Conservation (phyloP, 441 rosid genomes). For the Erysimum cheiri region DNA sequence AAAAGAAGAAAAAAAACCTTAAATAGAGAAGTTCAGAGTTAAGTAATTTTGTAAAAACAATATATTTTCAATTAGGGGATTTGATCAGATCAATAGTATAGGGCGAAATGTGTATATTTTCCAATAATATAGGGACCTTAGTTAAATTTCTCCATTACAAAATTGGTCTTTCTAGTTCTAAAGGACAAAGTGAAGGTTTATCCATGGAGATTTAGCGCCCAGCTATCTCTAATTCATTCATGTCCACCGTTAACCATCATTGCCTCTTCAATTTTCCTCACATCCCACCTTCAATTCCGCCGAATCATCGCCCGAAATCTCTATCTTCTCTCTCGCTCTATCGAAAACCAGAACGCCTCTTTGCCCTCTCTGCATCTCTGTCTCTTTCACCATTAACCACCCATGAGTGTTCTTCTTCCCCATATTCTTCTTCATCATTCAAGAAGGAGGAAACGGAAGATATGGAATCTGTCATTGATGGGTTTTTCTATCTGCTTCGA, state of each 20-base stretch:
- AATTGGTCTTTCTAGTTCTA: background rate
- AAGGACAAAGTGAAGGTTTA: slow-evolving; percentile 23
- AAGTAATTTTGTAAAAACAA: background rate
- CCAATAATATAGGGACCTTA: slow-evolving; percentile 4
- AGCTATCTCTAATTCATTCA: slow-evolving; percentile 34
- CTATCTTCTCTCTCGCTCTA: slow-evolving; percentile 40
- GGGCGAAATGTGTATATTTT: background rate
- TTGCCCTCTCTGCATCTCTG: slow-evolving; percentile 35
- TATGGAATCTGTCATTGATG: slow-evolving; percentile 39
- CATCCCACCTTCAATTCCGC: slow-evolving; percentile 31
- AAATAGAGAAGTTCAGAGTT: no score
- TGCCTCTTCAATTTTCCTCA: slow-evolving; percentile 40
- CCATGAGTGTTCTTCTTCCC: slow-evolving; percentile 19
- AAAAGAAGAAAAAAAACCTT: background rate
- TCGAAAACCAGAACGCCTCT: slow-evolving; percentile 33
- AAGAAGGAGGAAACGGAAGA: slow-evolving; percentile 26
- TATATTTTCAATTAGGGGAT: background rate
- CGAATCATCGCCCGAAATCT: slow-evolving; percentile 7
- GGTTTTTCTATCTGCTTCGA: slow-evolving; percentile 56
- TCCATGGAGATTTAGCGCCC: slow-evolving; percentile 44
- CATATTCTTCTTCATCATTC: slow-evolving; percentile 1
- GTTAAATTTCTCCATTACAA: background rate
- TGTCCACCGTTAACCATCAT: slow-evolving; percentile 57
- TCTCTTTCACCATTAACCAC: slow-evolving; percentile 36
- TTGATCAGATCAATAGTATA: background rate